These are phyloP conservation scores for Hymenoscyphus fraxineus DNA, from an alignment of 2,329 filamentous ascomycete species.

Conservation along the genomic window DNA sequence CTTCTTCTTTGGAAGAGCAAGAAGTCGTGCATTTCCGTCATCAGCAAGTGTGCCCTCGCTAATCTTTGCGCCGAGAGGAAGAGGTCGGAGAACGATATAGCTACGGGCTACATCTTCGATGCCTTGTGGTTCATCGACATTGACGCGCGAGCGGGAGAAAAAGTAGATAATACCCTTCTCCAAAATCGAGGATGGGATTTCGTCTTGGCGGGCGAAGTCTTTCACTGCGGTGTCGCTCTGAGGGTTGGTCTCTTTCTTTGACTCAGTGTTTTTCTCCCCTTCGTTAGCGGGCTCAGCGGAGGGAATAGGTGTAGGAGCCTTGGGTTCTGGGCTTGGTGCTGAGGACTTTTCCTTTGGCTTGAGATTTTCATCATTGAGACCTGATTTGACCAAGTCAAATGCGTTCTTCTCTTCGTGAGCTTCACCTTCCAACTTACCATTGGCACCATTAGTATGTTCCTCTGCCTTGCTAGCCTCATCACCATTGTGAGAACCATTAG, in stretches of 20 bases:
- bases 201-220: conserved; percentile 34
- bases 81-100: conserved; percentile 74
- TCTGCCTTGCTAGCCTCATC: background rate
- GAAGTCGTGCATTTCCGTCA: conserved; percentile 61
- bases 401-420: conserved; percentile 24
- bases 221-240: conserved; percentile 27
- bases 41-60: conserved; percentile 47
- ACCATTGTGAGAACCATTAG: background rate
- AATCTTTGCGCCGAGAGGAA: conserved; percentile 66
- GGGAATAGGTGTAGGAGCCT: background rate
- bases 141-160: conserved; percentile 77
- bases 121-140: conserved; percentile 63
- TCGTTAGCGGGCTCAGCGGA: background rate
- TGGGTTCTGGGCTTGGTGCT: conserved; percentile 11
- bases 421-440: conserved; percentile 5
- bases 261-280: background rate
- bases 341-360: conserved; percentile 20
- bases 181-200: conserved; percentile 54
- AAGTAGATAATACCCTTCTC: conserved; percentile 92
- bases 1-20: conserved; percentile 80
- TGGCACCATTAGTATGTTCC: background rate
- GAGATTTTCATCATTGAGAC: conserved; percentile 25
- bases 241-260: background rate
- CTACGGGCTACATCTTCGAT: conserved; percentile 72
- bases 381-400: conserved; percentile 34